A percentile compares a stretch with the other conserved stretches of the same genome.
Evolutionary conservation across 306 rosid species (phyloP).

Genomic region (Sophora flavescens): DNA sequence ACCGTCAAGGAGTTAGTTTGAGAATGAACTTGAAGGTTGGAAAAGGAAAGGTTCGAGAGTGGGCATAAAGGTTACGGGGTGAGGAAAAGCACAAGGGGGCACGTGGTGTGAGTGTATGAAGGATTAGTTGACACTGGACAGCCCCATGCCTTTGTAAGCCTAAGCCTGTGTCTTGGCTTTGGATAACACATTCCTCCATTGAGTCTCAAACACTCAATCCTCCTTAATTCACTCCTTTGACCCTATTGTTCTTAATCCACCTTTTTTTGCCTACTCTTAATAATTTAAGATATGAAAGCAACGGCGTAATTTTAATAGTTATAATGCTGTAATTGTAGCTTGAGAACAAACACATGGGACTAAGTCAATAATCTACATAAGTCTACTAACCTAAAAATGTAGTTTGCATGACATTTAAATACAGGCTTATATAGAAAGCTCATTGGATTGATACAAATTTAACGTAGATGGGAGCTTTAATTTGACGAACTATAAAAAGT

Average conservation of each 20-base stretch:
- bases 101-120: slow-evolving; percentile 62
- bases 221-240: background rate
- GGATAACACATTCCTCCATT: slow-evolving; percentile 49
- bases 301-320: background rate
- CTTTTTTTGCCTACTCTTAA: background rate
- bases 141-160: slow-evolving; percentile 53
- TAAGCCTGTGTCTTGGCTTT: slow-evolving; percentile 29
- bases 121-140: slow-evolving; percentile 58
- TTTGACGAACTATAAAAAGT: too few species aligned
- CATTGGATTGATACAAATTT: background rate
- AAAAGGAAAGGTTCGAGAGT: slow-evolving; percentile 33
- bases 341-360: background rate
- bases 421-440: background rate
- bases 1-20: slow-evolving; percentile 38
- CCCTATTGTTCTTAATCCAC: background rate
- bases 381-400: slow-evolving; percentile 20
- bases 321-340: background rate
- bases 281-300: slow-evolving; percentile 18
- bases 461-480: background rate
- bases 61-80: background rate
- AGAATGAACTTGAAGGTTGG: background rate
- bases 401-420: background rate
- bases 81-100: slow-evolving; percentile 54
- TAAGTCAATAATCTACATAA: slow-evolving; percentile 11
- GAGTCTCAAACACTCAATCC: too few species aligned